Evolutionary conservation across 139 green algal species (phyloP).

Genomic region (Pedinophyceae sp.): DNA sequence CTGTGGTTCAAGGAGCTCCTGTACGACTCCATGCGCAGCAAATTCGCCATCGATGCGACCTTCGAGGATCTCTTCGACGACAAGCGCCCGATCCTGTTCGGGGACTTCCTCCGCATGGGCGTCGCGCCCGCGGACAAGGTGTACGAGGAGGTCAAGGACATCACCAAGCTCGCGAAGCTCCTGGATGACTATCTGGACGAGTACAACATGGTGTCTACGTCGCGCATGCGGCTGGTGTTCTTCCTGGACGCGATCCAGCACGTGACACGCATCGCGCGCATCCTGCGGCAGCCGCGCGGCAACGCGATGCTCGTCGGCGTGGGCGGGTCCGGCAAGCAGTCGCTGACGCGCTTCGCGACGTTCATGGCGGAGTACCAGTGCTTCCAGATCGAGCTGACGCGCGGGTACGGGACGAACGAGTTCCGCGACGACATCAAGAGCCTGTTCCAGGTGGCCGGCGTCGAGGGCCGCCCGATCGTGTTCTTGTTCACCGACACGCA

Average conservation of each 20-base stretch:
- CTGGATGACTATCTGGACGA: slow-evolving; percentile 58
- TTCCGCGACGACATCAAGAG: slow-evolving; percentile 70
- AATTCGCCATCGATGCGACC: slow-evolving; percentile 3
- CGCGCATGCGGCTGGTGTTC: slow-evolving; percentile 62
- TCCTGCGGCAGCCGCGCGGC: slow-evolving; percentile 62
- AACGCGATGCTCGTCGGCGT: slow-evolving; percentile 77
- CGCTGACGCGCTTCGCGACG: slow-evolving; percentile 54
- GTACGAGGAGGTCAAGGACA: slow-evolving; percentile 29
- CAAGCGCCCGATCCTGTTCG: slow-evolving; percentile 37
- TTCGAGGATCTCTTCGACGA: slow-evolving; percentile 27
- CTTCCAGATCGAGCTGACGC: slow-evolving; percentile 42
- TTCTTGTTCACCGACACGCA: slow-evolving; percentile 69
- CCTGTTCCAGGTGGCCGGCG: slow-evolving; percentile 45
- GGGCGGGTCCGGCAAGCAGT: slow-evolving; percentile 61
- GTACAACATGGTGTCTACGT: slow-evolving; percentile 44
- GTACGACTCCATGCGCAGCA: slow-evolving; percentile 4
- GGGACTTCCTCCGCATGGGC: slow-evolving; percentile 41
- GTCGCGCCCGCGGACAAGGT: slow-evolving; percentile 24
- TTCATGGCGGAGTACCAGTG: slow-evolving; percentile 41
- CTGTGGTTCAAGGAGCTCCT: slow-evolving; percentile 37
- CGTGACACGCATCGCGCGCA: slow-evolving; percentile 41
- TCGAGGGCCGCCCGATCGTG: slow-evolving; percentile 37
- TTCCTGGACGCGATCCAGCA: slow-evolving; percentile 71
- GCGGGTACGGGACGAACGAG: slow-evolving; percentile 41
- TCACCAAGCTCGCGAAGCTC: slow-evolving; percentile 21